phyloP scores from a whole-genome alignment of 805 yeast genomes.

The Metschnikowia matae region DNA sequence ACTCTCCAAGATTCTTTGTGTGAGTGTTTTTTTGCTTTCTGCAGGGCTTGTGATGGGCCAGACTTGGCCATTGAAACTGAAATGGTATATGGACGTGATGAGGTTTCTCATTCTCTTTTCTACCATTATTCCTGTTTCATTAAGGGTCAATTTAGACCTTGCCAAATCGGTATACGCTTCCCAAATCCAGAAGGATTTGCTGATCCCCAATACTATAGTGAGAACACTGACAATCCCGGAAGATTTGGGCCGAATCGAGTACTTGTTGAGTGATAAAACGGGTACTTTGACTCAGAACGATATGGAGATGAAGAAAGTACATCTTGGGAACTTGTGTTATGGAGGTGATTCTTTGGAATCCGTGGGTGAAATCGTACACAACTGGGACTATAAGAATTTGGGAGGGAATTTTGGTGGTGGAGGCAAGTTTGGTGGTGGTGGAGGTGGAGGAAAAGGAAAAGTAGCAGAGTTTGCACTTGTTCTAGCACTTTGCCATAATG shows the following conservation, averaged over 20 bases:
- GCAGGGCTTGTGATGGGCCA: conserved; percentile 73
- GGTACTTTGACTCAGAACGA: conserved; percentile 98
- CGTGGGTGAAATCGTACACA: conserved; percentile 60
- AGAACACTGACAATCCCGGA: conserved; percentile 98
- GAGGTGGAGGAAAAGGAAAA: too few relatives aligned
- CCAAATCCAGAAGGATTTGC: conserved; percentile 83
- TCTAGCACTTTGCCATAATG: conserved; percentile 93
- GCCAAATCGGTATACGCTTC: conserved; percentile 95
- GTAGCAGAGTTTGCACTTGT: conserved; percentile 80
- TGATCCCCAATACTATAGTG: conserved; percentile 84
- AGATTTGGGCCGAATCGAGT: conserved; percentile 93
- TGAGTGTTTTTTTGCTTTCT: conserved; percentile 76
- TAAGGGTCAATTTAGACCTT: conserved; percentile 89
- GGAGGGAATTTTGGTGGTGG: conserved; percentile 25
- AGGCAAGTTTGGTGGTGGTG: too few relatives aligned
- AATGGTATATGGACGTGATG: conserved; percentile 90
- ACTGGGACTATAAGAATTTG: conserved; percentile 41
- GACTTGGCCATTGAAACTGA: conserved; percentile 55
- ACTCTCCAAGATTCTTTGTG: conserved; percentile 83
- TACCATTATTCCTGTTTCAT: conserved; percentile 92
- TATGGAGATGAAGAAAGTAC: conserved; percentile 92
- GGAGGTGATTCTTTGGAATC: conserved; percentile 91
- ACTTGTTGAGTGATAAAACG: conserved; percentile 87
- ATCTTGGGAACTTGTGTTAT: conserved; percentile 88
- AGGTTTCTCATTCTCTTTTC: conserved; percentile 88